Conservation (phyloP, 192 early-diverging fungal genomes). For the Coemansia sp. region DNA sequence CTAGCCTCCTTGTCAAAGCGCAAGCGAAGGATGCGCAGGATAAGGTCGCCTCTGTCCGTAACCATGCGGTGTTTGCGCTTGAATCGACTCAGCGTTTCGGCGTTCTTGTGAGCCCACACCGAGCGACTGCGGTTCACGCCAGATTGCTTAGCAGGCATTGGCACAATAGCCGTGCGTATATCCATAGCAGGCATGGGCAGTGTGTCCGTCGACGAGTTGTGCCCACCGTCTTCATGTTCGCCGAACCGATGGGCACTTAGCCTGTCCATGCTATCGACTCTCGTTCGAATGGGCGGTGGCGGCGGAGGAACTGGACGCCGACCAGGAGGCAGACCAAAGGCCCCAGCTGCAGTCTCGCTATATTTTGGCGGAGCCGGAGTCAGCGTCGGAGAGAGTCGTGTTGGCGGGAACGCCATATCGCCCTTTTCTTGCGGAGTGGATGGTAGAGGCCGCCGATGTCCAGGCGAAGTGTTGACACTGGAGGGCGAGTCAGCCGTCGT, state of each 20-base stretch:
- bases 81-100: conserved; percentile 32
- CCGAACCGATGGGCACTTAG: conserved; percentile 16
- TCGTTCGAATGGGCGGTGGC: conserved; percentile 11
- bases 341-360: background rate
- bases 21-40: conserved; percentile 48
- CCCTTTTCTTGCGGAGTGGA: background rate
- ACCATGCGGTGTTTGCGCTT: conserved; percentile 45
- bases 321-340: background rate
- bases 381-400: conserved; percentile 1
- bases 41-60: conserved; percentile 52
- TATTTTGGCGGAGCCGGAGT: background rate
- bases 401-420: background rate
- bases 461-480: background rate
- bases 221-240: conserved; percentile 6
- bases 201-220: conserved; percentile 44
- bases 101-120: conserved; percentile 59
- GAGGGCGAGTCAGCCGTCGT: background rate
- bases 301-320: conserved; percentile 9
- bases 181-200: conserved; percentile 26
- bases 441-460: background rate
- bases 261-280: conserved; percentile 1
- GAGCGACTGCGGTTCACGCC: conserved; percentile 49
- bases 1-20: conserved; percentile 53
- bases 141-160: conserved; percentile 12
- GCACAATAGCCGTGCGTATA: conserved; percentile 39